Percentiles rank a stretch among this genome's conserved stretches.
These are phyloP conservation scores for Zarea fungicola DNA, from an alignment of 2,329 filamentous ascomycete genomes.

Conservation along the genomic window DNA sequence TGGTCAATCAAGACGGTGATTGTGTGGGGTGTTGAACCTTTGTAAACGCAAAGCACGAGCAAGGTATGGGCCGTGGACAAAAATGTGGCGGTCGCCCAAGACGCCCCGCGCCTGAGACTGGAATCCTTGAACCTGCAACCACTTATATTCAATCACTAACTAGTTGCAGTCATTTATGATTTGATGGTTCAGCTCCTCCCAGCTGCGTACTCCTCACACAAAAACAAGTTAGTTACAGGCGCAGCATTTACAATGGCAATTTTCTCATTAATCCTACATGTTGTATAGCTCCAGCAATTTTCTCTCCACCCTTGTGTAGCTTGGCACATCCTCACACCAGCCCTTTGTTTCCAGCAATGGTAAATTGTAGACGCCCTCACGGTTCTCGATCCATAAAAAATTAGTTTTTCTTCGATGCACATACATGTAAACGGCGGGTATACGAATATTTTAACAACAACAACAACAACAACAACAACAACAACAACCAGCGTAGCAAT, in stretches of 20 bases:
- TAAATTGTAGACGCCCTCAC: too few species aligned
- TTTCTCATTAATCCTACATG: conserved; percentile 4
- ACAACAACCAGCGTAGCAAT: background rate
- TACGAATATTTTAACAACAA: background rate
- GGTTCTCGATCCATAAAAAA: background rate
- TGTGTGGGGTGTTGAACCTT: conserved; percentile 11
- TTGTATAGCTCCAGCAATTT: conserved; percentile 5
- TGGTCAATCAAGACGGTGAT: conserved; percentile 10
- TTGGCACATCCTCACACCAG: background rate
- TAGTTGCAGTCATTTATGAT: background rate
- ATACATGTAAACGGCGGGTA: conserved; percentile 1
- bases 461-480: too few species aligned
- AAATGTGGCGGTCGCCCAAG: conserved; percentile 6
- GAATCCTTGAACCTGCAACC: background rate
- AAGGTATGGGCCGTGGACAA: conserved; percentile 4
- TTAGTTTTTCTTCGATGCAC: background rate
- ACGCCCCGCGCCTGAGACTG: conserved; percentile 4
- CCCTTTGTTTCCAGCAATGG: too few species aligned
- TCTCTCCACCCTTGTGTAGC: background rate
- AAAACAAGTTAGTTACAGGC: background rate
- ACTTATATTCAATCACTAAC: background rate
- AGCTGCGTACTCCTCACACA: too few species aligned
- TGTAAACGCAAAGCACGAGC: conserved; percentile 5
- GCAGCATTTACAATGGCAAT: too few species aligned
- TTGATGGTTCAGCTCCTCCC: too few species aligned